These are phyloP conservation scores for Echinosophora koreensis DNA, from an alignment of 306 rosid species.

Conservation along the genomic window DNA sequence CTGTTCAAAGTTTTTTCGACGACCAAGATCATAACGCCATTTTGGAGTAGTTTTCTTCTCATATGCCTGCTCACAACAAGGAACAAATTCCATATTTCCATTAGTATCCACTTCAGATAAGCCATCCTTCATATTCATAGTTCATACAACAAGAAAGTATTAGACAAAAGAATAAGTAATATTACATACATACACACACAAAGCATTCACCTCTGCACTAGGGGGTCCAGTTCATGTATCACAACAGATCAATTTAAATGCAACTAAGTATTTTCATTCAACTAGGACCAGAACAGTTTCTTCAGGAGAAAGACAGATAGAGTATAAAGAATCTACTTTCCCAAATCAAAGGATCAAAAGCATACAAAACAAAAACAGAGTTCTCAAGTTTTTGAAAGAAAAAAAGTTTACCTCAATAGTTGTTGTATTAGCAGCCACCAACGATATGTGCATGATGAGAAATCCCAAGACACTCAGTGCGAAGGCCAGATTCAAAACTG, in stretches of 20 bases:
- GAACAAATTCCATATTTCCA: constrained; percentile 43
- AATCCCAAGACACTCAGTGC: constrained; percentile 95
- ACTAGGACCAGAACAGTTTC: constrained; percentile 13
- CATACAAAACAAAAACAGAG: not conserved
- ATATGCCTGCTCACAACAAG: constrained; percentile 74
- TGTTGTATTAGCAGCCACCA: constrained; percentile 90
- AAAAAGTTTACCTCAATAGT: constrained; percentile 83
- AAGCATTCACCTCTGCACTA: not conserved
- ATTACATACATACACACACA: constrained; percentile 6
- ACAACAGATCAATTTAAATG: constrained; percentile 34
- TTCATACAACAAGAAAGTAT: not conserved
- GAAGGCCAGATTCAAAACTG: constrained; percentile 96
- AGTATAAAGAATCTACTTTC: not conserved
- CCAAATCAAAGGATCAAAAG: not conserved
- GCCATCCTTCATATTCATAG: not conserved
- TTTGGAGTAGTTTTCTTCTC: constrained; percentile 95
- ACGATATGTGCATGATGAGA: constrained; percentile 91
- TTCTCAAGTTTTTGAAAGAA: not conserved
- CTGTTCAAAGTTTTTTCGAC: constrained; percentile 95
- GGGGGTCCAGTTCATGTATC: not conserved
- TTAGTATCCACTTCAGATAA: constrained; percentile 43
- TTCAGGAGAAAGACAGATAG: constrained; percentile 10
- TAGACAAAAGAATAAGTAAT: constrained; percentile 5
- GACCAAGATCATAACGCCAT: constrained; percentile 99
- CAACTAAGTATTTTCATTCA: constrained; percentile 25